Base-by-base conservation (phyloP, 768 basidiomycete genomes). In the Brasilioporus rufonigricans region DNA sequence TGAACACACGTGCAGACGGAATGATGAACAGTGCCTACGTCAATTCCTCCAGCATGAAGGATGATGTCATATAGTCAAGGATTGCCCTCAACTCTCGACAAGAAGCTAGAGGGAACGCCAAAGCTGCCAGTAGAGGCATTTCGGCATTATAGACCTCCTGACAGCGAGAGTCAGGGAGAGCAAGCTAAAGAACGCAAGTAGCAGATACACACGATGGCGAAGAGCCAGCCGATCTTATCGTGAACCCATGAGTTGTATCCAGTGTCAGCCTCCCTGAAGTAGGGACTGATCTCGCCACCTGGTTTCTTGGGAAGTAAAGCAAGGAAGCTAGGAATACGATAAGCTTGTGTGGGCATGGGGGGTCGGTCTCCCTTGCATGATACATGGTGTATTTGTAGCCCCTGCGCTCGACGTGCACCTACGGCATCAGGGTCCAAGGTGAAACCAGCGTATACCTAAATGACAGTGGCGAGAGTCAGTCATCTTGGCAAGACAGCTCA, bases 21-120 rank as follows among this genome's bases (percentile, higher is more conserved):
- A 43, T 9, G 14, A 12, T 33, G 18, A 18, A 55, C 16, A 11
- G n/a, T 41, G 26, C 63, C 21, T 50, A 64, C 68, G 68, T 69
- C 33, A 68, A 39, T 36, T 66, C 64, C 46, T 69, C 68, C 9
- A 70, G 58, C 64, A 70, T 68, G 52, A 70, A 68, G 9, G 68
- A 70, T 16, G 50, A 21, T 13, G 64, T 67, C 67, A 70, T 70
- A 19, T 67, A 70, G 43, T 61, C 53, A 26, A 65, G 58, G 19
- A 70, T 69, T 14, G 44, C 63, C 31, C 58, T 57, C 56, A 69
- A 38, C 38, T 62, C 59, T 26, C 52, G 35, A 31, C 47, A 60
- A 23, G 60, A 63, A 26, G 69, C 63, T 29, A 61, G 50, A 5
- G 68, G 67, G 44, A 46, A 70, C 9, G 61, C 60, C 5, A 65